phyloP scores from a whole-genome alignment of 257 asterid genomes.

The Anisodus tanguticus region DNA sequence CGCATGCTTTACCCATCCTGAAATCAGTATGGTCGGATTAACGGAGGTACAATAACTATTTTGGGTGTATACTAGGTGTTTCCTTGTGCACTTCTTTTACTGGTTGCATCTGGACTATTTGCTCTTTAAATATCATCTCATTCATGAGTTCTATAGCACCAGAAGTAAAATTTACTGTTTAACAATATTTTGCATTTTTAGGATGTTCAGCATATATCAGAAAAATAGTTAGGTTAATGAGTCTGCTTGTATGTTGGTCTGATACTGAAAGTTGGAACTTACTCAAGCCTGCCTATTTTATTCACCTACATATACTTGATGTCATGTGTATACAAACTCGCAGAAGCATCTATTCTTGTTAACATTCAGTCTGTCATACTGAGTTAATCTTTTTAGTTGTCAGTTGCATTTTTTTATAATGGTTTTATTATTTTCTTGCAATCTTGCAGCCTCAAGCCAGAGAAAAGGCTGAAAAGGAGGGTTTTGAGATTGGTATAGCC shows the following conservation, averaged over 20 bases:
- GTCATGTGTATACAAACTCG: neutral
- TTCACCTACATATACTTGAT: neutral
- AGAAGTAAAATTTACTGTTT: constrained; percentile 2
- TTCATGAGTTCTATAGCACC: neutral
- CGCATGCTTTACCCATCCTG: constrained; percentile 99
- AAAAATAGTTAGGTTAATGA: neutral
- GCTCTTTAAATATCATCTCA: neutral
- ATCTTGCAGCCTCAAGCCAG: constrained; percentile 88
- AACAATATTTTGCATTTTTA: neutral
- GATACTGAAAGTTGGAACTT: neutral
- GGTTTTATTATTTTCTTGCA: constrained; percentile 32
- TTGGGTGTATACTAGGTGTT: neutral
- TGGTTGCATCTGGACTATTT: neutral
- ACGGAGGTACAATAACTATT: constrained; percentile 68
- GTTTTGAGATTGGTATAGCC: constrained; percentile 78
- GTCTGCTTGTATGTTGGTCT: constrained; percentile 8
- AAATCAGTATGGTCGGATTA: constrained; percentile 97
- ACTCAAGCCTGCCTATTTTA: neutral
- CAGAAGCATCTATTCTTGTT: constrained; percentile 12
- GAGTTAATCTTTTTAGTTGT: constrained; percentile 27
- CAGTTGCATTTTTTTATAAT: constrained; percentile 14
- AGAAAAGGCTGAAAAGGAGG: constrained; percentile 86
- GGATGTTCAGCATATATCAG: neutral
- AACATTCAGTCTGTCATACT: neutral
- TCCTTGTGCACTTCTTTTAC: constrained; percentile 29